These are phyloP conservation scores for Pichia kudriavzevii DNA, from an alignment of 1,139 yeast species.

Conservation along the genomic window DNA sequence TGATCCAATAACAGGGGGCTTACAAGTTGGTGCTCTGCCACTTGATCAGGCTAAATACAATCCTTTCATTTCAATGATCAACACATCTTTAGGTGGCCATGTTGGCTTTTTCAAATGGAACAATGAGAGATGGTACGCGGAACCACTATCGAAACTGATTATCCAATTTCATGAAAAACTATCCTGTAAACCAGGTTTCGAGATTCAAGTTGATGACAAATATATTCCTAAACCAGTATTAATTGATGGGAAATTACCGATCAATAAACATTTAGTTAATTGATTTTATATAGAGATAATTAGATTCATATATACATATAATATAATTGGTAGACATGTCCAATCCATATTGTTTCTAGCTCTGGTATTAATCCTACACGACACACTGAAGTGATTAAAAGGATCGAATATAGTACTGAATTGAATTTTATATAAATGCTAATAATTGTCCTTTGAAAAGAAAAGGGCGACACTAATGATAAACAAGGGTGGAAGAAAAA, in stretches of 20 bases:
- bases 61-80: conserved; percentile 59
- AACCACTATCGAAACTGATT: conserved; percentile 33
- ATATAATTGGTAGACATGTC: too few species aligned
- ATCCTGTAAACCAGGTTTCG: conserved; percentile 9
- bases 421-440: too few species aligned
- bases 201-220: conserved; percentile 10
- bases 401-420: too few species aligned
- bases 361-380: too few species aligned
- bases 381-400: too few species aligned
- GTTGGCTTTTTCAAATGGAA: conserved; percentile 52
- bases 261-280: not conserved
- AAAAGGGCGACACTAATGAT: too few species aligned
- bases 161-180: conserved; percentile 14
- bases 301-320: too few species aligned
- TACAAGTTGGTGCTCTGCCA: conserved; percentile 47
- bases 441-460: too few species aligned
- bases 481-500: conserved; percentile 1
- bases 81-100: conserved; percentile 85
- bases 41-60: conserved; percentile 50
- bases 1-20: conserved; percentile 71
- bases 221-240: conserved; percentile 11
- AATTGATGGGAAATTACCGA: conserved; percentile 11
- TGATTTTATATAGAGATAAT: too few species aligned
- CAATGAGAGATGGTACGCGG: conserved; percentile 48
- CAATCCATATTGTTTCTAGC: too few species aligned